Conservation (phyloP, 1,284 basidiomycete species). For the Ceratobasidium sp. region DNA sequence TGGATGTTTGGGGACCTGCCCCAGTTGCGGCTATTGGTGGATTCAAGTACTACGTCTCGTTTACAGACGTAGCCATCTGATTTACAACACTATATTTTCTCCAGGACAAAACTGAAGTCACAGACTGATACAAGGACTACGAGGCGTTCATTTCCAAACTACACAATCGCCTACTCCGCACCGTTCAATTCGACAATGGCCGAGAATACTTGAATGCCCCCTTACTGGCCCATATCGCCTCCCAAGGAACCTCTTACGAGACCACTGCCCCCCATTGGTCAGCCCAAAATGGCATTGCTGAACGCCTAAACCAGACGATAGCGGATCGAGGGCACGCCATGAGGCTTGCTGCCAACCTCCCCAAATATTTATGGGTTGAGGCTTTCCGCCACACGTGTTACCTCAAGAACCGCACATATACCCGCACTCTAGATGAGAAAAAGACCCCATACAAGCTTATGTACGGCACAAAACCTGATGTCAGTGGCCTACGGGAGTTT, state of each 20-base stretch:
- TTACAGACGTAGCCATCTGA: not conserved
- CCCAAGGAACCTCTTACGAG: conserved; percentile 40
- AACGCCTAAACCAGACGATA: conserved; percentile 38
- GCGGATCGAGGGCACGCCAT: conserved; percentile 22
- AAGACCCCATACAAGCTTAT: conserved; percentile 52
- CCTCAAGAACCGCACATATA: conserved; percentile 41
- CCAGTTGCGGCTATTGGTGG: not conserved
- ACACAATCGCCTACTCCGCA: not conserved
- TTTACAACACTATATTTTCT: not conserved
- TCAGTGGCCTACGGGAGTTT: conserved; percentile 51
- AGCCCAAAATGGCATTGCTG: conserved; percentile 47
- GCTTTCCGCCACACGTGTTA: conserved; percentile 25
- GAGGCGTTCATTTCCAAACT: not conserved
- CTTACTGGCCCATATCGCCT: not conserved
- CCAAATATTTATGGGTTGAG: conserved; percentile 35
- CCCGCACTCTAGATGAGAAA: conserved; percentile 32
- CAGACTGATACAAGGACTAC: conserved; percentile 1
- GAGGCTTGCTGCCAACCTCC: conserved; percentile 33
- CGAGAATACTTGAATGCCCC: not conserved
- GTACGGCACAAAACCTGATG: conserved; percentile 51
- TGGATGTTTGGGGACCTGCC: not conserved
- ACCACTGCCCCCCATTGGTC: conserved; percentile 44
- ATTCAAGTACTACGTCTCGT: not conserved
- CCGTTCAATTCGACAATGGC: not conserved
- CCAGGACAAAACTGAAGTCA: not conserved